Evolutionary conservation across 2,329 filamentous ascomycete genomes (phyloP).

Genomic region (Ophiosphaerella korrae): DNA sequence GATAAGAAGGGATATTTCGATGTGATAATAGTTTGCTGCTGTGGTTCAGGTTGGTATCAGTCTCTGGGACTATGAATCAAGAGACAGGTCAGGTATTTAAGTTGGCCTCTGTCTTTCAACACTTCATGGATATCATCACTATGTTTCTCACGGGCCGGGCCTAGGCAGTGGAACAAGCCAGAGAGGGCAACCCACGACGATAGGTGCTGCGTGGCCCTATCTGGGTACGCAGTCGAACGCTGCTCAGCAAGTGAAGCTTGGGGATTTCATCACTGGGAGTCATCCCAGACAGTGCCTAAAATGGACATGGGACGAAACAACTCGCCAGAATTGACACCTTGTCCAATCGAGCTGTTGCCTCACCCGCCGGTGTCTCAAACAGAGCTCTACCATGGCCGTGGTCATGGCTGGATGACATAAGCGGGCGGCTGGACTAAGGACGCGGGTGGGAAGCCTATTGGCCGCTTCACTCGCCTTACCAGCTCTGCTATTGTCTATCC

Average conservation of each 20-base stretch:
- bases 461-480: conserved; percentile 29
- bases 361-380: conserved; percentile 39
- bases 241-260: conserved; percentile 42
- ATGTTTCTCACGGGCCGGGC: conserved; percentile 34
- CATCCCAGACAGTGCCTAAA: conserved; percentile 36
- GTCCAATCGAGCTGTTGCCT: conserved; percentile 38
- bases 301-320: conserved; percentile 33
- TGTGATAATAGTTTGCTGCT: conserved; percentile 7
- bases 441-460: conserved; percentile 18
- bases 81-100: conserved; percentile 29
- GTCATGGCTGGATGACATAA: conserved; percentile 31
- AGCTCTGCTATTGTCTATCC: too few relatives aligned
- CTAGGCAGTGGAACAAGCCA: conserved; percentile 29
- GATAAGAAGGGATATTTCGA: too few relatives aligned
- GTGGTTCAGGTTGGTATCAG: conserved; percentile 23
- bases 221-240: conserved; percentile 29
- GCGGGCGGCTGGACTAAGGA: conserved; percentile 17
- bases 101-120: conserved; percentile 15
- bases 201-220: conserved; percentile 32
- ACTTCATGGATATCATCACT: conserved; percentile 18
- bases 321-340: conserved; percentile 26
- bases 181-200: conserved; percentile 38
- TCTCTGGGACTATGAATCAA: conserved; percentile 26
- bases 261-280: conserved; percentile 28
- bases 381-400: conserved; percentile 24